A percentile compares a stretch with the other conserved stretches of the same genome.
These are phyloP conservation scores for Calonectria fujianensis DNA, from an alignment of 2,329 filamentous ascomycete species.

Conservation along the genomic window DNA sequence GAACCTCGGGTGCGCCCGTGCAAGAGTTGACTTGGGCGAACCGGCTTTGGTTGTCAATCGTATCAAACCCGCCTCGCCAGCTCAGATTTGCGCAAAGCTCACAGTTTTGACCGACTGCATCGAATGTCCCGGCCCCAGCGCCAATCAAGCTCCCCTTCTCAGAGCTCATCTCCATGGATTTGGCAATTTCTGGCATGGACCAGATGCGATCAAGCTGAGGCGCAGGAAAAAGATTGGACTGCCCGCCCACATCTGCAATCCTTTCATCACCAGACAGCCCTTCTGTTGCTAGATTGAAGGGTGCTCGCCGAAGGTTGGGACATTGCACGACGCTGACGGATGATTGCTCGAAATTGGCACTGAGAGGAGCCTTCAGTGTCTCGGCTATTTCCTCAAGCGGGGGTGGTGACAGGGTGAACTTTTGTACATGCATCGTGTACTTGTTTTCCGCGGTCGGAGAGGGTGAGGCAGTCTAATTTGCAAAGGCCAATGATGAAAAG, in stretches of 20 bases:
- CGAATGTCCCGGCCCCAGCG: background rate
- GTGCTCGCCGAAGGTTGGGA: no score
- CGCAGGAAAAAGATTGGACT: background rate
- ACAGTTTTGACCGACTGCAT: background rate
- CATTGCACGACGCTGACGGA: background rate
- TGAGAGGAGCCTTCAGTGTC: background rate
- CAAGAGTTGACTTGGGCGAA: background rate
- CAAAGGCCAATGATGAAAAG: background rate
- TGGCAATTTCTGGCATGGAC: background rate
- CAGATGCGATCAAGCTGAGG: background rate
- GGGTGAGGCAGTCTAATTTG: background rate
- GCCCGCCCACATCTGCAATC: background rate
- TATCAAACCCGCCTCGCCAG: background rate
- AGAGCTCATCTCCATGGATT: background rate
- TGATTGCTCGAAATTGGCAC: background rate
- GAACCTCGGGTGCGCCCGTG: background rate
- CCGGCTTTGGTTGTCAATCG: background rate
- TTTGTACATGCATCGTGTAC: background rate
- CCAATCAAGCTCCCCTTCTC: background rate
- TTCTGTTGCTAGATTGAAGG: background rate
- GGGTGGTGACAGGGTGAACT: background rate
- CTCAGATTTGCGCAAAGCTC: background rate
- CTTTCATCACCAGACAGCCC: background rate
- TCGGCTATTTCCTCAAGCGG: background rate
- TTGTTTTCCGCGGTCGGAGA: background rate